Base-by-base conservation (phyloP, 1,284 basidiomycete genomes). In the Puccinia triticina region DNA sequence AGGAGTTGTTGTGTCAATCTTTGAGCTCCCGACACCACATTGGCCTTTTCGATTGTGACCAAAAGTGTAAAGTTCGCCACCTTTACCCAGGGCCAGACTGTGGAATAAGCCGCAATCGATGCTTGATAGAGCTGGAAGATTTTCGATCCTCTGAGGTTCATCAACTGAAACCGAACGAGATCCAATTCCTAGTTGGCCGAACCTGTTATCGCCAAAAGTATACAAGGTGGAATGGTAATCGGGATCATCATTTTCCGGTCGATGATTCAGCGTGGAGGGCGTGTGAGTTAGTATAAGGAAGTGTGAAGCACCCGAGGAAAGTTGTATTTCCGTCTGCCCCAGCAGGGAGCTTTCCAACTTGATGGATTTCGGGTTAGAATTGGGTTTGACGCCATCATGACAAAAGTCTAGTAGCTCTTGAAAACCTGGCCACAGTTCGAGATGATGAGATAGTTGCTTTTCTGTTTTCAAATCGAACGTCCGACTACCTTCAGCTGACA, bases 101-200 rank as follows among this genome's bases (percentile, higher is more conserved):
- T 82, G 79, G 37, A 74, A 75, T 37, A 71, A n/a, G 21, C 79
- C 79, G 50, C 71, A 74, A 75, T 59, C 71, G 57, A 82, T 66
- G 3, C 4, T 57, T 46, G 43, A 61, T n/a, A 75, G 7, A 10
- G 26, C 59, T 26, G 53, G n/a, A 23, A 82, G 57, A 57, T 40
- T 43, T 37, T 64, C n/a, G 11, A 74, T 50, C 48, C 37, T 46
- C 32, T 48, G 40, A 4, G 79, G 72, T 11, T 59, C 40, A 55
- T 74, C 18, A 48, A 74, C 43, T 37, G 18, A 23, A 50, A 48
- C 29, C 57, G 79, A 75, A 29, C 50, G 46, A 32, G 57, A 3
- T 40, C 69, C 79, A 10, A 82, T 57, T 43, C 69, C 79, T 48
- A 82, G n/a, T 43, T 82, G 79, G 48, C 71, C 79, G 53, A 82